Evolutionary conservation across 352 stramenopile genomes (phyloP).

Genomic region (Blastocystis sp.): DNA sequence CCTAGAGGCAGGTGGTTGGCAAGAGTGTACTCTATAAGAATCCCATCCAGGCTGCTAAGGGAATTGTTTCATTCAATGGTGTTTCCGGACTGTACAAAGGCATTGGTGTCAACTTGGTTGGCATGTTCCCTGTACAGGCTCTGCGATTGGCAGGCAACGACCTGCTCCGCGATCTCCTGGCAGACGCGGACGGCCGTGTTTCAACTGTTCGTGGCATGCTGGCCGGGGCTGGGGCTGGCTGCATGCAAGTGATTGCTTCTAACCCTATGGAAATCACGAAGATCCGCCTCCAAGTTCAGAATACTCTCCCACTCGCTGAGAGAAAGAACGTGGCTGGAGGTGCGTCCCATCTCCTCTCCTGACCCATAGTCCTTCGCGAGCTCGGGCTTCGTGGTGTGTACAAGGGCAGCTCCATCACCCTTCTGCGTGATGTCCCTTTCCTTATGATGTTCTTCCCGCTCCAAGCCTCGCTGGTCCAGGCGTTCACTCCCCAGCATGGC

Average conservation of each 20-base stretch:
- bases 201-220: conserved; percentile 76
- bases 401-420: conserved; percentile 80
- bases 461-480: conserved; percentile 79
- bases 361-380: conserved; percentile 69
- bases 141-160: conserved; percentile 88
- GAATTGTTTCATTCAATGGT: conserved; percentile 76
- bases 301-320: conserved; percentile 75
- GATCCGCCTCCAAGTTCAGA: conserved; percentile 84
- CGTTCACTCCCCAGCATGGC: conserved; percentile 74
- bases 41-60: conserved; percentile 76
- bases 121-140: conserved; percentile 81
- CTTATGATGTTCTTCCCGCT: conserved; percentile 85
- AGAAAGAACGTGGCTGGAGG: conserved; percentile 68
- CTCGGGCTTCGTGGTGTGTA: conserved; percentile 80
- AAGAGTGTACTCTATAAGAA: conserved; percentile 74
- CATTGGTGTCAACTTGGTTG: conserved; percentile 78
- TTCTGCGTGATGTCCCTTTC: conserved; percentile 86
- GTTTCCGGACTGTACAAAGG: conserved; percentile 77
- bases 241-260: conserved; percentile 80
- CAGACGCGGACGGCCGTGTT: conserved; percentile 76
- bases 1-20: conserved; percentile 77
- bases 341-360: background rate
- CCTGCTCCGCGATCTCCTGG: conserved; percentile 78
- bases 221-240: conserved; percentile 76
- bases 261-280: conserved; percentile 87